Evolutionary conservation across 2,329 filamentous ascomycete genomes (phyloP), one percentile per base, ranked within the genome.

Genomic region (Pleurostoma richardsiae): DNA sequence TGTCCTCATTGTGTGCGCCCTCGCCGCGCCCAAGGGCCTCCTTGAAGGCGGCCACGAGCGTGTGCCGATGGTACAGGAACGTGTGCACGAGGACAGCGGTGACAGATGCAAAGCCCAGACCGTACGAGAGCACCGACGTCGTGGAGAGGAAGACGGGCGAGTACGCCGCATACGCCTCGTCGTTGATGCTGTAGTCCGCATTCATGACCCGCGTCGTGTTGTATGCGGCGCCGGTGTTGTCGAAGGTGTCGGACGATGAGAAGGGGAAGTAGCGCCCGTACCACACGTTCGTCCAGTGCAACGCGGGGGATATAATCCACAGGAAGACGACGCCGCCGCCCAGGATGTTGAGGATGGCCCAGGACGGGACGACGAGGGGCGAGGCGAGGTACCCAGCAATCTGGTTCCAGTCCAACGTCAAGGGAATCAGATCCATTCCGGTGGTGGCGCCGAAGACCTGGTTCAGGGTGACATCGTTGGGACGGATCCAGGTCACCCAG

Each of bases 171-270:
- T 60, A 59, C 3, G 48, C 49, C 1, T 53, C 51, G 41, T 63
- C 54, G 2, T 61, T 46, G 4, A 57, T 52, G 10, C 47, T 54
- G 5, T 51, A 54, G 1, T 46, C 42, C 10, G 42, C 4, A 10
- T 39, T 46, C 26, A 51, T 31, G 33, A 49, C 40, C 29, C 33
- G 33, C 5, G 10, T 44, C 30, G 76, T 70, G 45, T 77, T 73
- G 64, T 78, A 79, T 4, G 67, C 56, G 3, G 60, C 43, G 11
- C 68, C 75, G 29, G 67, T 72, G 54, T 76, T 73, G 50, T 79
- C 74, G 50, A 65, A 78, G 28, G 77, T 68, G 10, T 66, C 64
- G 59, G 77, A 77, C 26, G 69, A 72, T 62, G 74, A 76, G 63
- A 79, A 74, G 30, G 72, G 71, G 29, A 77, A 61, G 52, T 79